Conservation (phyloP, 169 alveolate genomes). For the Cryptosporidium tyzzeri region DNA sequence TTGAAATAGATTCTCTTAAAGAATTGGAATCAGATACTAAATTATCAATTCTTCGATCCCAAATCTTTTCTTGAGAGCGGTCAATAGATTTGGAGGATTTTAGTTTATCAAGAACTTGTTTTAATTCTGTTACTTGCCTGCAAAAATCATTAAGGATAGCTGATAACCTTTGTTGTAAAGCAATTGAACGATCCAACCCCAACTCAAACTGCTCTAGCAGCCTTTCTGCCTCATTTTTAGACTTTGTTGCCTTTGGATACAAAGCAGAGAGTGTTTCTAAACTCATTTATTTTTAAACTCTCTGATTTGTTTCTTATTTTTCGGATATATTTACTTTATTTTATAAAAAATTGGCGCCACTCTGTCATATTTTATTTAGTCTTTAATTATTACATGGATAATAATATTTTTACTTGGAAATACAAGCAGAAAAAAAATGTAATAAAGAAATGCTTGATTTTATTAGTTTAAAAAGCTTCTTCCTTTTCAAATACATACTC, state of each 20-base stretch:
- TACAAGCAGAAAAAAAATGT: neutral
- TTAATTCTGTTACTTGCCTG: constrained; percentile 55
- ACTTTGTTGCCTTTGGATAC: constrained; percentile 72
- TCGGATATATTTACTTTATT: neutral
- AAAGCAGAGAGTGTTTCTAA: constrained; percentile 51
- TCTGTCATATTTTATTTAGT: neutral
- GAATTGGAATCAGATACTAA: constrained; percentile 40
- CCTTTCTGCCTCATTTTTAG: constrained; percentile 67
- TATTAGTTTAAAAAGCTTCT: neutral
- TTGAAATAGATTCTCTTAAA: constrained; percentile 49
- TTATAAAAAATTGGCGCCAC: neutral
- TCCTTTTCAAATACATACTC: constrained; percentile 45
- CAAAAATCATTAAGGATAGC: constrained; percentile 68
- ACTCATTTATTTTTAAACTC: constrained; percentile 35
- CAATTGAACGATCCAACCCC: constrained; percentile 72
- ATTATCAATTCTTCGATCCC: constrained; percentile 68
- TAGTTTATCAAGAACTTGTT: neutral
- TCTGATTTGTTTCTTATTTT: constrained; percentile 3
- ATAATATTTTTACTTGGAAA: neutral
- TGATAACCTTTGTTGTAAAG: constrained; percentile 63
- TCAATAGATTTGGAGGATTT: constrained; percentile 10
- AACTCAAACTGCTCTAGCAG: constrained; percentile 70
- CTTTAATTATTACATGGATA: constrained; percentile 1
- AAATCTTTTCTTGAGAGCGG: constrained; percentile 48
- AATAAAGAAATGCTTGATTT: neutral